Evolutionary conservation across 768 basidiomycete genomes (phyloP).

Genomic region (Chalciporus piperatus): DNA sequence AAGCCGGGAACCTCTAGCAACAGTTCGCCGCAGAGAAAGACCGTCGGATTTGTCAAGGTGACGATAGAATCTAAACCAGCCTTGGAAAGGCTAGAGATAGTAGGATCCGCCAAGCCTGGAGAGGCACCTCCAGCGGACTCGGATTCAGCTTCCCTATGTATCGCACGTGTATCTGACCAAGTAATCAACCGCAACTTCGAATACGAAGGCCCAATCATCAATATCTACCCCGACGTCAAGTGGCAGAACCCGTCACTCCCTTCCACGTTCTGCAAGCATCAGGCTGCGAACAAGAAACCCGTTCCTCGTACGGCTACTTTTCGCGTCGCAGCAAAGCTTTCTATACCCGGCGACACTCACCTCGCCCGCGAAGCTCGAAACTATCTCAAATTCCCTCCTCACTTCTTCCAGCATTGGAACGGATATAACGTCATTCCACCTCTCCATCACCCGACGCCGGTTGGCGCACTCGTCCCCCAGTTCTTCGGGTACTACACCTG

Average conservation of each 20-base stretch:
- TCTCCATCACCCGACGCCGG: conserved; percentile 44
- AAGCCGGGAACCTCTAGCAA: too few species aligned
- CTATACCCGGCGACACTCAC: conserved; percentile 34
- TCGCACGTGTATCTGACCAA: not conserved
- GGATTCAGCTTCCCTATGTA: not conserved
- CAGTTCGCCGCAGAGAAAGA: not conserved
- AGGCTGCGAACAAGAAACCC: not conserved
- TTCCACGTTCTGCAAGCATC: conserved; percentile 14
- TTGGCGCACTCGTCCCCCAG: conserved; percentile 55
- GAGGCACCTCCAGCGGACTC: not conserved
- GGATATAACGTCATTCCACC: conserved; percentile 24
- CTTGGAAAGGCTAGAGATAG: conserved; percentile 3
- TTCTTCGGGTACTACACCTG: conserved; percentile 58
- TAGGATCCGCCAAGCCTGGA: not conserved
- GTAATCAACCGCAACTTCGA: not conserved
- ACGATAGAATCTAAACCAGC: not conserved
- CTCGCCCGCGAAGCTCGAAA: conserved; percentile 28
- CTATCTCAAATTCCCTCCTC: conserved; percentile 25
- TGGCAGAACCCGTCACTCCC: conserved; percentile 19
- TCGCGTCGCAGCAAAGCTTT: conserved; percentile 43
- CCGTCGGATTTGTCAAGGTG: conserved; percentile 7
- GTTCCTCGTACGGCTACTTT: conserved; percentile 34
- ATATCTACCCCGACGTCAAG: conserved; percentile 10
- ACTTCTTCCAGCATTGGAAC: conserved; percentile 29
- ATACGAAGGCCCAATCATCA: conserved; percentile 2